Evolutionary conservation across 2,329 filamentous ascomycete genomes (phyloP).

Genomic region (Rutstroemia sp.): DNA sequence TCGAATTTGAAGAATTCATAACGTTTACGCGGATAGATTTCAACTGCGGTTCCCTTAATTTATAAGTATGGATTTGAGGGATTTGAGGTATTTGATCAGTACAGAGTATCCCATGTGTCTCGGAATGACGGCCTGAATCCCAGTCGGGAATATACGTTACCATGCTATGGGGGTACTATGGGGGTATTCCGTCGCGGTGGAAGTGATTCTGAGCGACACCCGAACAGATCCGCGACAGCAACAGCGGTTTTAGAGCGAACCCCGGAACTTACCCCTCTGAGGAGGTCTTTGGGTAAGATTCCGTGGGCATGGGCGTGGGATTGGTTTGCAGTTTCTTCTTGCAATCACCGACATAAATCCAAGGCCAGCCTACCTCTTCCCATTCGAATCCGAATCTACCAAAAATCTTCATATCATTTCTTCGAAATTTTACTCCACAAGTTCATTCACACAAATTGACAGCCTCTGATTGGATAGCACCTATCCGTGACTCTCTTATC

Average conservation of each 20-base stretch:
- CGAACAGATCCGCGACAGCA: not conserved
- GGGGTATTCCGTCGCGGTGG: not conserved
- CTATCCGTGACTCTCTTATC: slow-evolving; percentile 1
- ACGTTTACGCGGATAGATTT: not conserved
- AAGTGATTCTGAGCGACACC: not conserved
- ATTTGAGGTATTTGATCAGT: too few relatives aligned
- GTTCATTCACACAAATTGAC: not conserved
- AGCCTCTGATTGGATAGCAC: not conserved
- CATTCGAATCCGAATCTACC: too few relatives aligned
- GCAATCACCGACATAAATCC: not conserved
- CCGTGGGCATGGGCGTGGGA: not conserved
- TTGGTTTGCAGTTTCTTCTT: not conserved
- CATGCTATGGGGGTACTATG: not conserved
- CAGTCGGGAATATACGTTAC: not conserved
- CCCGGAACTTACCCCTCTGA: not conserved
- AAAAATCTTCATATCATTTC: too few relatives aligned
- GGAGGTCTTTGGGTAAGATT: not conserved
- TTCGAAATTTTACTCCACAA: not conserved
- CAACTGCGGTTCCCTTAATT: too few relatives aligned
- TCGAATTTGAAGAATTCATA: not conserved
- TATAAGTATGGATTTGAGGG: too few relatives aligned
- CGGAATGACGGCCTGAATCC: not conserved
- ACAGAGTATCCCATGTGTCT: not conserved
- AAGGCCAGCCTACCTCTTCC: not conserved
- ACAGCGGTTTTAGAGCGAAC: not conserved